Evolutionary conservation across 257 asterid genomes (phyloP).

Genomic region (Solanum chmielewskii): DNA sequence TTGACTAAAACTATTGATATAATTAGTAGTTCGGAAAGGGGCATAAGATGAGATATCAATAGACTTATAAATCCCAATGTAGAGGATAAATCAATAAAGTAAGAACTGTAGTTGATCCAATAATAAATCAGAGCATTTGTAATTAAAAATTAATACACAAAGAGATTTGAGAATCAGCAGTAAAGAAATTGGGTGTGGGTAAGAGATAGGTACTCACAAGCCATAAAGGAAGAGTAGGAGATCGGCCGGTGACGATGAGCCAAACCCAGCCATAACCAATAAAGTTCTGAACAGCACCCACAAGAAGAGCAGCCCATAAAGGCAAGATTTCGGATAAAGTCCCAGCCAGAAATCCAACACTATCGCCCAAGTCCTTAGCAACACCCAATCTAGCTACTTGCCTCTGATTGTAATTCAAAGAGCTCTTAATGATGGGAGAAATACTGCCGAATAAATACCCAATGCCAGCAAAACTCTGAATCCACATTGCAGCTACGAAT

Average conservation of each 20-base stretch:
- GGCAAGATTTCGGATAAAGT: constrained; percentile 37
- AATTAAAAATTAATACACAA: neutral
- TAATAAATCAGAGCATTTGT: neutral
- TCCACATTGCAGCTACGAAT: constrained; percentile 50
- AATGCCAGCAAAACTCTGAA: constrained; percentile 44
- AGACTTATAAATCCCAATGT: neutral
- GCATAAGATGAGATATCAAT: neutral
- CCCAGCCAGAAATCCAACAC: constrained; percentile 47
- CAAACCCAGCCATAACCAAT: constrained; percentile 51
- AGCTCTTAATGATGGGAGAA: constrained; percentile 27
- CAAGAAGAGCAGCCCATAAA: constrained; percentile 39
- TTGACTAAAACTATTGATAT: neutral
- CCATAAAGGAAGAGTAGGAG: constrained; percentile 36
- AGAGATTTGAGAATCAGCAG: neutral
- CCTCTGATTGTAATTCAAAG: constrained; percentile 31
- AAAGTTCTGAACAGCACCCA: constrained; percentile 37
- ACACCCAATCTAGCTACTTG: constrained; percentile 35
- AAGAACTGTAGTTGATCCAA: neutral
- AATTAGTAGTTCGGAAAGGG: neutral
- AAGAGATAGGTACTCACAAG: constrained; percentile 18
- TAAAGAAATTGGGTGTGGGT: neutral
- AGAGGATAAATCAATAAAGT: neutral
- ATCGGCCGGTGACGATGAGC: constrained; percentile 36
- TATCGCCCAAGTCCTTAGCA: constrained; percentile 43
- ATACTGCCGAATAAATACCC: constrained; percentile 45